Conservation (phyloP, 441 rosid genomes). For the Adansonia gregorii region DNA sequence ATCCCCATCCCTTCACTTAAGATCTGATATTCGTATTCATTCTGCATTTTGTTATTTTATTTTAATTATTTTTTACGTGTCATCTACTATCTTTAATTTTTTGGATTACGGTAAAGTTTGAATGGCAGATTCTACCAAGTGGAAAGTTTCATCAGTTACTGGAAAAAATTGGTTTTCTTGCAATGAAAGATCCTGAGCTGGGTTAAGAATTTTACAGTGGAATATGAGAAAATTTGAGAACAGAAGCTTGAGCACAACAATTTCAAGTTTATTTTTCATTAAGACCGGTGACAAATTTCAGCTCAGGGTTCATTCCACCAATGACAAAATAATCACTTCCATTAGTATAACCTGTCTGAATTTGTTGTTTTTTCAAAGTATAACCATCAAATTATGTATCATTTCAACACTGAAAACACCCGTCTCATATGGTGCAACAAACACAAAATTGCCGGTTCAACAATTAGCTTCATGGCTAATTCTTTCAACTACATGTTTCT, state of each 20-base stretch:
- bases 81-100: too few relatives aligned
- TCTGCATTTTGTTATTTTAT: too few relatives aligned
- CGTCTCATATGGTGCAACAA: neutral
- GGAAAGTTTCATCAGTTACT: neutral
- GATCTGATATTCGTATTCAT: too few relatives aligned
- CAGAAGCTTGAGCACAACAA: neutral
- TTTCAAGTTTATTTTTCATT: neutral
- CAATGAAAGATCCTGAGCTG: neutral
- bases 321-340: neutral
- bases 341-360: neutral
- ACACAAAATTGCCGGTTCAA: neutral
- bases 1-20: too few relatives aligned
- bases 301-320: neutral
- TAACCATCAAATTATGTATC: neutral
- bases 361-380: neutral
- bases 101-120: neutral
- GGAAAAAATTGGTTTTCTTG: neutral
- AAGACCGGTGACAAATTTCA: neutral
- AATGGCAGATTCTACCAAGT: too few relatives aligned
- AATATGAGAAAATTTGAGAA: neutral
- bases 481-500: slow-evolving; percentile 24
- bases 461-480: neutral
- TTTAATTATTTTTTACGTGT: too few relatives aligned
- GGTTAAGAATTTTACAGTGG: neutral
- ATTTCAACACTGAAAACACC: neutral